Evolutionary conservation across 2,329 filamentous ascomycete species (phyloP).

Genomic region (Trichoderma sp.): DNA sequence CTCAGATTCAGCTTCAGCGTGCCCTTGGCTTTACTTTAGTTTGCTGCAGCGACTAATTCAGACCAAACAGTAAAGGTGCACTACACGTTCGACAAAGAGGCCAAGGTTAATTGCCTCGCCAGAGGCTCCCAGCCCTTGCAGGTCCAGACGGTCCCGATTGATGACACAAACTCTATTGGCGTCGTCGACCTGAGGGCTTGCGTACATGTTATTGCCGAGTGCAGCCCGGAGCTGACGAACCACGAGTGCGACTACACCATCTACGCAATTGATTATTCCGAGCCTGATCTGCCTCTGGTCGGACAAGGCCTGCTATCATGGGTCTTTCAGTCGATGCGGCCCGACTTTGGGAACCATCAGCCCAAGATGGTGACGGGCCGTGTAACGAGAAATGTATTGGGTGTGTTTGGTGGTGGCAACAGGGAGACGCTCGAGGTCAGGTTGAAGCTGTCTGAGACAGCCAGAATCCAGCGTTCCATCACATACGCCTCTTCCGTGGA

Average conservation of each 20-base stretch:
- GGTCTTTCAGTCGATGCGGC: conserved; percentile 55
- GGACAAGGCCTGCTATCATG: conserved; percentile 94
- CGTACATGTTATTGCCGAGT: conserved; percentile 72
- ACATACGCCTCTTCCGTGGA: conserved; percentile 22
- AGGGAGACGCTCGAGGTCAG: conserved; percentile 92
- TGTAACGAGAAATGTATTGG: conserved; percentile 81
- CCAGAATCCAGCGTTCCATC: conserved; percentile 48
- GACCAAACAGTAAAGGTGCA: conserved; percentile 77
- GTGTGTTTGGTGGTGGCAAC: conserved; percentile 77
- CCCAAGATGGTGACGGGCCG: conserved; percentile 80
- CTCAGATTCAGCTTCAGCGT: background rate
- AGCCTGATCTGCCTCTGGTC: conserved; percentile 87
- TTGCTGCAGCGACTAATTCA: conserved; percentile 15
- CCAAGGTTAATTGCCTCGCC: conserved; percentile 85
- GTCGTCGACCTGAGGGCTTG: conserved; percentile 85
- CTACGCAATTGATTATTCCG: conserved; percentile 95
- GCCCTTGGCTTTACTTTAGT: background rate
- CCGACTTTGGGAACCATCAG: conserved; percentile 49
- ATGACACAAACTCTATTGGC: conserved; percentile 78
- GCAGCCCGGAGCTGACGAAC: conserved; percentile 77
- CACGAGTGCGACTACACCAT: conserved; percentile 85
- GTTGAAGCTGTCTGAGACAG: conserved; percentile 77
- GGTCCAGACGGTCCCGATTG: conserved; percentile 76
- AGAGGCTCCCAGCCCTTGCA: conserved; percentile 76
- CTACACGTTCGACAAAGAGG: conserved; percentile 90